phyloP scores from a whole-genome alignment of 768 basidiomycete species.

The Pulveroboletus sp. region DNA sequence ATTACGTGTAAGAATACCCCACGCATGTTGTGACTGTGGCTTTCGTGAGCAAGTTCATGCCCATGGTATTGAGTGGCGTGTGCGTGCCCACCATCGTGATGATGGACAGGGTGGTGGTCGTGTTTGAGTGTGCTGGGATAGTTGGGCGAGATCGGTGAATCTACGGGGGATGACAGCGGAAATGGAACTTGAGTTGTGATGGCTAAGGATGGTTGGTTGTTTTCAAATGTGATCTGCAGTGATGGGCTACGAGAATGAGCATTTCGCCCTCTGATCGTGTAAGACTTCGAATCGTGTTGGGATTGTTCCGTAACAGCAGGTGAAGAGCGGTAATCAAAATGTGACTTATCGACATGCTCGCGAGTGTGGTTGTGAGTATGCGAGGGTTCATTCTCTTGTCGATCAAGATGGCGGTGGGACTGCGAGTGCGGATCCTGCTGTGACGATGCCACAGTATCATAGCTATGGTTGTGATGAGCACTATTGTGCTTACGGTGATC shows the following conservation, averaged over 20 bases:
- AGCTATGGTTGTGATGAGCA: slow-evolving; percentile 15
- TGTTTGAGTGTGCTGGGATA: slow-evolving; percentile 50
- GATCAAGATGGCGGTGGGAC: slow-evolving; percentile 20
- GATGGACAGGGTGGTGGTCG: slow-evolving; percentile 39
- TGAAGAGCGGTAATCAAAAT: slow-evolving; percentile 15
- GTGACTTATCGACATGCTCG: slow-evolving; percentile 24
- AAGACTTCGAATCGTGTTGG: slow-evolving; percentile 6
- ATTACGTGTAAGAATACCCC: slow-evolving; percentile 98
- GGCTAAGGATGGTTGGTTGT: slow-evolving; percentile 15
- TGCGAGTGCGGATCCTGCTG: slow-evolving; percentile 26
- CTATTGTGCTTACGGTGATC: slow-evolving; percentile 7
- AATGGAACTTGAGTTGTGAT: slow-evolving; percentile 22
- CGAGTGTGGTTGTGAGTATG: slow-evolving; percentile 25
- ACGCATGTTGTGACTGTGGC: slow-evolving; percentile 97
- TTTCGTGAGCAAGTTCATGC: slow-evolving; percentile 59
- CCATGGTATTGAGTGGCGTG: slow-evolving; percentile 50
- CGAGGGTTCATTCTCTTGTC: slow-evolving; percentile 21
- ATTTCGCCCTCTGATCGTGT: slow-evolving; percentile 28
- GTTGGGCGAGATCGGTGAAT: slow-evolving; percentile 61
- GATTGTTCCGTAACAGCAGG: slow-evolving; percentile 4
- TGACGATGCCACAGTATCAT: slow-evolving; percentile 10
- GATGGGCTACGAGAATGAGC: slow-evolving; percentile 39
- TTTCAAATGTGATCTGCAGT: slow-evolving; percentile 33
- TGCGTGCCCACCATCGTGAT: slow-evolving; percentile 26
- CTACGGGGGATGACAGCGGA: slow-evolving; percentile 24